These are phyloP conservation scores for Aegilops umbellulata DNA, from an alignment of 176 grass and related monocot species.

Conservation along the genomic window DNA sequence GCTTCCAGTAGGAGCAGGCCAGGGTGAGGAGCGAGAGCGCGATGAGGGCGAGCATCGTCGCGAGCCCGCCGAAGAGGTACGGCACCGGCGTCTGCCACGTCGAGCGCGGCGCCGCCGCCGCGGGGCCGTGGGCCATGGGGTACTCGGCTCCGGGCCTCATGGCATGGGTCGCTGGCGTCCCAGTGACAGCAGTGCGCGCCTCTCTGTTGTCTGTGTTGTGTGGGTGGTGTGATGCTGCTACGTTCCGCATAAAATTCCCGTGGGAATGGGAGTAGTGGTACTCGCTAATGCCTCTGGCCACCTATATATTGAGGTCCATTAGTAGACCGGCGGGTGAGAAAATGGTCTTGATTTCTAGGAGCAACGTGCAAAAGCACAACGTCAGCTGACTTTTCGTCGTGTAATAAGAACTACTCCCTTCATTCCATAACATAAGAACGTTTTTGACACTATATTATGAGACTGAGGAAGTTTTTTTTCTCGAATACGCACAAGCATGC, in stretches of 20 bases:
- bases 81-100: slow-evolving; percentile 70
- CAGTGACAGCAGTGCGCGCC: not conserved
- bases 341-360: not conserved
- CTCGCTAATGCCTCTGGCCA: not conserved
- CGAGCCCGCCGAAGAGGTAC: slow-evolving; percentile 80
- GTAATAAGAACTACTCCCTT: no score
- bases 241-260: not conserved
- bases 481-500: no score
- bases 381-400: no score
- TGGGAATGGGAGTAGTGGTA: not conserved
- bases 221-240: not conserved
- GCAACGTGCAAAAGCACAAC: no score
- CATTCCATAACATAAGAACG: no score
- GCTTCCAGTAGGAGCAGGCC: slow-evolving; percentile 95
- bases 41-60: slow-evolving; percentile 77
- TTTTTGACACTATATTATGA: no score
- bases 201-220: not conserved
- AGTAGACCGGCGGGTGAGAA: not conserved
- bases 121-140: slow-evolving; percentile 34
- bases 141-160: slow-evolving; percentile 56
- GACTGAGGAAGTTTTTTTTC: no score
- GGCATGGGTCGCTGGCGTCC: not conserved
- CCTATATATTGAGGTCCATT: not conserved
- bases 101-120: slow-evolving; percentile 30
- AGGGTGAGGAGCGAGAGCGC: slow-evolving; percentile 75